Base-by-base conservation (phyloP, 2,329 filamentous ascomycete species). In the Sporothrix schenckii region DNA sequence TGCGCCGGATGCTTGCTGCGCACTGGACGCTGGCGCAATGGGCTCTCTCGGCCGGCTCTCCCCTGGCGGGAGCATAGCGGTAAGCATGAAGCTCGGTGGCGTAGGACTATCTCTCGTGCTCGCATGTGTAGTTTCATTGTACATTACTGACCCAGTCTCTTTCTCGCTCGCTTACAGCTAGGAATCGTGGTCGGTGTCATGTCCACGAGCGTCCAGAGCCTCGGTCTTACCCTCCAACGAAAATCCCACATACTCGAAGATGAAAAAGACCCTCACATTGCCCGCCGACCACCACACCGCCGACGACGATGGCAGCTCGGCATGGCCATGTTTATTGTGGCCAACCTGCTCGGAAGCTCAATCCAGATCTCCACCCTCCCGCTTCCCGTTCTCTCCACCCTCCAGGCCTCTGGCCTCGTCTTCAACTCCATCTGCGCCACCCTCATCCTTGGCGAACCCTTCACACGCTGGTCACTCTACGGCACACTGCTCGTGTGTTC, bases 381-480 rank as follows among this genome's bases (percentile, higher is more conserved):
- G 19, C 85, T 99, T 27, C 95, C 95, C 24, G 93, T 99, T 6
- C 87, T 99, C 47, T 98, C 94, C 70, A 97, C 95, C 0, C 84
- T 99, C 50, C 95, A 99, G 82, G 94, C 94, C 21, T 97, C 94
- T 3, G 95, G 95, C 58, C 86, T 99, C 69, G 95, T 99, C 73
- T 99, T 99, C 85, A 99, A 99, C 83, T 97, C 94, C 70, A 93
- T 98, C 80, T 97, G 96, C 85, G 95, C 95, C 72, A 96, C 93
- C 58, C 83, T 98, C 70, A 92, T 98, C 76, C 87, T 99, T 63
- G 90, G 91, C 77, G 94, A 99, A 80, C 92, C 94, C 4, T 99
- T 98, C 81, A 98, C 95, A 68, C 88, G 87, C 79, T 96, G 93
- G 86, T 97, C 94, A n/a, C 85, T 97, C 50, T 87, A 92, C 76